Base-by-base conservation (phyloP, 2,329 filamentous ascomycete genomes). In the Emergomyces orientalis region DNA sequence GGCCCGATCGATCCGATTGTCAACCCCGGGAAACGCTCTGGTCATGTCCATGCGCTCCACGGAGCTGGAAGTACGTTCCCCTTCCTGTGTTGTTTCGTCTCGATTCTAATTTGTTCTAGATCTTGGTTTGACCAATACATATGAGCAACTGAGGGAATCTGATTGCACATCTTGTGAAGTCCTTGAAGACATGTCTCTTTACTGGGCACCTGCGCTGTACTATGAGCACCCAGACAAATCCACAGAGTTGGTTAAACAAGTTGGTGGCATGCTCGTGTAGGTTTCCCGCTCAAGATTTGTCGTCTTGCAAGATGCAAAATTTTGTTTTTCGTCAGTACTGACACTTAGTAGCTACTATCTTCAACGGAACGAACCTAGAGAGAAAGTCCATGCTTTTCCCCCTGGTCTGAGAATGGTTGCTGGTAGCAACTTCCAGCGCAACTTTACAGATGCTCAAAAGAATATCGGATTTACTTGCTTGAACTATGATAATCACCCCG, bases 401-500 rank as follows among this genome's bases (percentile, higher is more conserved):
- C 63, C 66, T 49, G 69, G 69, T n/a, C 57, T 71, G 37, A 62
- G 69, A 4, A 65, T 70, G 55, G 25, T 69, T 52, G 69, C 69
- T 52, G 69, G 69, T 1, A 57, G 68, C 64, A 62, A 64, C 17
- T 60, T 59, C 47, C 64, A 66, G 49, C 65, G 66, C 37, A 63
- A 66, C 9, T 65, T 63, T 1, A 52, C 65, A 17, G 58, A 67
- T 17, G 60, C 64, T 1, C 69, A 71, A 32, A 77, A 83, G 43
- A 86, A 84, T 30, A 78, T 86, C 55, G 81, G 77, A 52, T 85
- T 81, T 68, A 79, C 79, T 62, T 88, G 86, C 67, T 76, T 87
- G 13, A 78, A 78, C 62, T 78, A 81, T 59, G 74, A 71, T 52
- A 75, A 78, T 13, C 72, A 73, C 13, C 74, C 74, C 2, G 80